phyloP scores from a whole-genome alignment of 768 basidiomycete genomes.

The Boletus barrowsii region DNA sequence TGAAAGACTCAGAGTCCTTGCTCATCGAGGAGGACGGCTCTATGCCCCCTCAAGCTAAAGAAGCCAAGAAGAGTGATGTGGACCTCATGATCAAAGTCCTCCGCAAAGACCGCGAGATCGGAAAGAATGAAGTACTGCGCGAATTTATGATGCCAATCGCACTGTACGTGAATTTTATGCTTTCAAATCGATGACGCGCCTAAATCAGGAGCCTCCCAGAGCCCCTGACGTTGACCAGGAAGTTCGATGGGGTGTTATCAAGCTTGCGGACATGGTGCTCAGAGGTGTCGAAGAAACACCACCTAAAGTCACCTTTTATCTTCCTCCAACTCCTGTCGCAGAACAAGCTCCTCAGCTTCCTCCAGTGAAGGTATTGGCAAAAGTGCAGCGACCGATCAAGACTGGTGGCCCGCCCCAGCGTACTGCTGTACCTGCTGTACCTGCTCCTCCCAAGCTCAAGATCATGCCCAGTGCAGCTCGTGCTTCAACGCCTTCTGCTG shows the following conservation, averaged over 20 bases:
- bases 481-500: conserved; percentile 16
- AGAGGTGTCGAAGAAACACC: conserved; percentile 78
- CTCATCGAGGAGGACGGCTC: conserved; percentile 87
- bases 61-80: conserved; percentile 77
- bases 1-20: conserved; percentile 73
- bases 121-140: conserved; percentile 74
- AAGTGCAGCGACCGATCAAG: conserved; percentile 35
- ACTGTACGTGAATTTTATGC: conserved; percentile 49
- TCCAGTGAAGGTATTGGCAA: conserved; percentile 49
- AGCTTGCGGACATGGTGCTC: conserved; percentile 86
- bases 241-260: conserved; percentile 87
- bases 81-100: conserved; percentile 85
- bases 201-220: conserved; percentile 36
- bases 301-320: conserved; percentile 84
- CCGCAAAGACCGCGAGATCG: conserved; percentile 82
- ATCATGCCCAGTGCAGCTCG: conserved; percentile 24
- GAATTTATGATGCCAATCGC: conserved; percentile 80
- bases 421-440: conserved; percentile 23
- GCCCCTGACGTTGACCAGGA: conserved; percentile 78
- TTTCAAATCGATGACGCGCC: not conserved
- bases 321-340: conserved; percentile 67
- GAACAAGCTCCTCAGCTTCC: conserved; percentile 59
- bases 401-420: conserved; percentile 33
- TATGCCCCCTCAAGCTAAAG: conserved; percentile 64
- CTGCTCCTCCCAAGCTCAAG: conserved; percentile 56